Percentiles rank a stretch among this genome's conserved stretches.
These are phyloP conservation scores for Epichloe baconii DNA, from an alignment of 2,329 filamentous ascomycete genomes.

Conservation along the genomic window DNA sequence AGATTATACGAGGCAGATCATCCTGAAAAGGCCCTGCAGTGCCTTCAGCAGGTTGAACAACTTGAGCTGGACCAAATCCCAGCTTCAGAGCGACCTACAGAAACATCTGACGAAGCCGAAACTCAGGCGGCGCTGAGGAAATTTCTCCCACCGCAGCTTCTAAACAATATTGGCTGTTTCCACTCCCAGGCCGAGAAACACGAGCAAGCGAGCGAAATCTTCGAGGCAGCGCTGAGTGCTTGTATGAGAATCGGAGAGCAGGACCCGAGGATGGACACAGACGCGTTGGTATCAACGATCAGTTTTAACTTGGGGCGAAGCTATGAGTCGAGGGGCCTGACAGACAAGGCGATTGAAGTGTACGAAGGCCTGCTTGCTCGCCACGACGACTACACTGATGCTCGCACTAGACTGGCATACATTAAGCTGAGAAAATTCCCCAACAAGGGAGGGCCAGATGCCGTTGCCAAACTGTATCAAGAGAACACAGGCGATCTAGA, in stretches of 20 bases:
- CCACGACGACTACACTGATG: constrained; percentile 87
- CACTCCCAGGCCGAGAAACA: constrained; percentile 79
- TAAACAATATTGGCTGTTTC: constrained; percentile 98
- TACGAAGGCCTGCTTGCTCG: constrained; percentile 78
- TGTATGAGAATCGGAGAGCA: constrained; percentile 71
- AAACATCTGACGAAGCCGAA: constrained; percentile 41
- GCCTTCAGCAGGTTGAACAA: constrained; percentile 82
- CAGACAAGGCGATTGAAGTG: constrained; percentile 73
- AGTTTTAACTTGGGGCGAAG: constrained; percentile 92
- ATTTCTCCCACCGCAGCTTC: constrained; percentile 70
- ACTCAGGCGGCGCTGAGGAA: constrained; percentile 54
- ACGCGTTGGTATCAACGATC: constrained; percentile 87
- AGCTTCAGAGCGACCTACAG: constrained; percentile 51
- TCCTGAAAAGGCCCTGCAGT: constrained; percentile 85
- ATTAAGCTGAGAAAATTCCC: constrained; percentile 73
- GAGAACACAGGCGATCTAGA: constrained; percentile 77
- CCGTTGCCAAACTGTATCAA: constrained; percentile 74
- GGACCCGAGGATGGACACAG: constrained; percentile 66
- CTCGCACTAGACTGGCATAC: constrained; percentile 76
- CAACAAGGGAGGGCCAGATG: constrained; percentile 74
- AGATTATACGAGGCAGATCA: constrained; percentile 76
- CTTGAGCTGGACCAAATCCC: constrained; percentile 72
- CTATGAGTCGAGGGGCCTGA: constrained; percentile 73
- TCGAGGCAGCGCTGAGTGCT: constrained; percentile 80
- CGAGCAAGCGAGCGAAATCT: constrained; percentile 68